These are phyloP conservation scores for Prillingera fragicola DNA, from an alignment of 1,284 basidiomycete species.

Conservation along the genomic window DNA sequence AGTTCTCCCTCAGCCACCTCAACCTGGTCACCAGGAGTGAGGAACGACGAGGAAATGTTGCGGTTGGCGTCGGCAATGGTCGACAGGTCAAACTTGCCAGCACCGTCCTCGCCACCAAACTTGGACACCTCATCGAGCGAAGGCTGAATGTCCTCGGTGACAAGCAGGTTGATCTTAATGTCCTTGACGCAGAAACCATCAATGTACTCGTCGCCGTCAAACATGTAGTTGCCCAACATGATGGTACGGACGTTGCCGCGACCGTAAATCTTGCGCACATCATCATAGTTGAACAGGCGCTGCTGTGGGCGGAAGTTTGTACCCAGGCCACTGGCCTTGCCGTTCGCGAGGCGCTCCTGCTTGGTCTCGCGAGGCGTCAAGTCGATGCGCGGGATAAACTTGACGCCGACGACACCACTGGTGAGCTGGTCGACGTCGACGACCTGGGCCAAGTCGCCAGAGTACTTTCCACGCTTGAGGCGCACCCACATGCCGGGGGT, in stretches of 20 bases:
- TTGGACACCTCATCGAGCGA: conserved; percentile 93
- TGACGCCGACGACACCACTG: conserved; percentile 63
- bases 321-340: conserved; percentile 23
- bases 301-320: conserved; percentile 66
- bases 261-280: conserved; percentile 82
- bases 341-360: conserved; percentile 52
- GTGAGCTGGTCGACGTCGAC: conserved; percentile 92
- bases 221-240: conserved; percentile 64
- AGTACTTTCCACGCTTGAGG: conserved; percentile 87
- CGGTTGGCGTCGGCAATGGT: conserved; percentile 45
- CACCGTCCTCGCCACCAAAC: conserved; percentile 59
- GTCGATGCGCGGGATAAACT: conserved; percentile 95
- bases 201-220: conserved; percentile 87
- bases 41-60: conserved; percentile 58
- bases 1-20: conserved; percentile 98
- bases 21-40: conserved; percentile 97
- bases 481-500: conserved; percentile 90
- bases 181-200: conserved; percentile 97
- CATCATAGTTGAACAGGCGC: conserved; percentile 89
- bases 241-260: conserved; percentile 63
- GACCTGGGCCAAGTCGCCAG: conserved; percentile 91
- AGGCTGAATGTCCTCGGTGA: conserved; percentile 85
- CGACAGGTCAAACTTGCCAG: conserved; percentile 40
- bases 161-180: conserved; percentile 73
- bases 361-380: conserved; percentile 84